Evolutionary conservation across 2,329 filamentous ascomycete genomes (phyloP).

Genomic region (Tolypocladium album): DNA sequence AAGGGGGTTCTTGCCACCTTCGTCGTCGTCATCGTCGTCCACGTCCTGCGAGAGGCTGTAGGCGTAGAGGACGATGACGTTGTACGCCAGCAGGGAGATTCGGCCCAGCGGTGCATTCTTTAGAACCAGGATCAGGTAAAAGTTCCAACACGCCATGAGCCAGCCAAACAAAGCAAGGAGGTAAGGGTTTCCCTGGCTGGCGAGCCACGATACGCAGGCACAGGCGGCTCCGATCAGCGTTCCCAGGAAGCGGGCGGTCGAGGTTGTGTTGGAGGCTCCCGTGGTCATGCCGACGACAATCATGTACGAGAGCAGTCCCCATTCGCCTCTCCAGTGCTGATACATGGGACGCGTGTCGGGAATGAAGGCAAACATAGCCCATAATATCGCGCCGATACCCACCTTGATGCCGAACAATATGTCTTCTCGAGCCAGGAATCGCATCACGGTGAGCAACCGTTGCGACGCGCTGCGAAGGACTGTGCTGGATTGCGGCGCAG

Average conservation of each 20-base stretch:
- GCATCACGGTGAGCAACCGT: conserved; percentile 30
- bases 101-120: conserved; percentile 83
- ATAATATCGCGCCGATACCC: conserved; percentile 77
- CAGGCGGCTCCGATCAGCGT: conserved; percentile 71
- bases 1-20: conserved; percentile 72
- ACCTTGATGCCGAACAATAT: conserved; percentile 83
- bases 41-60: conserved; percentile 80
- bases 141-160: conserved; percentile 70
- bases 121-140: conserved; percentile 78
- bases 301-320: conserved; percentile 96
- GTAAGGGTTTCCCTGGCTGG: conserved; percentile 62
- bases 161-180: conserved; percentile 74
- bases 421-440: conserved; percentile 42
- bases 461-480: conserved; percentile 35
- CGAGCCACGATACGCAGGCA: conserved; percentile 68
- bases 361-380: conserved; percentile 82
- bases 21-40: conserved; percentile 74
- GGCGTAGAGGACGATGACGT: conserved; percentile 86
- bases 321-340: conserved; percentile 85
- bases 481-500: conserved; percentile 34
- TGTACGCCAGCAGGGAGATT: conserved; percentile 93
- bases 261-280: conserved; percentile 89
- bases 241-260: conserved; percentile 73
- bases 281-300: conserved; percentile 97
- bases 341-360: conserved; percentile 69